Percentiles rank a stretch among this genome's conserved stretches.
These are phyloP conservation scores for Nemania sp. DNA, from an alignment of 2,329 filamentous ascomycete species.

Conservation along the genomic window DNA sequence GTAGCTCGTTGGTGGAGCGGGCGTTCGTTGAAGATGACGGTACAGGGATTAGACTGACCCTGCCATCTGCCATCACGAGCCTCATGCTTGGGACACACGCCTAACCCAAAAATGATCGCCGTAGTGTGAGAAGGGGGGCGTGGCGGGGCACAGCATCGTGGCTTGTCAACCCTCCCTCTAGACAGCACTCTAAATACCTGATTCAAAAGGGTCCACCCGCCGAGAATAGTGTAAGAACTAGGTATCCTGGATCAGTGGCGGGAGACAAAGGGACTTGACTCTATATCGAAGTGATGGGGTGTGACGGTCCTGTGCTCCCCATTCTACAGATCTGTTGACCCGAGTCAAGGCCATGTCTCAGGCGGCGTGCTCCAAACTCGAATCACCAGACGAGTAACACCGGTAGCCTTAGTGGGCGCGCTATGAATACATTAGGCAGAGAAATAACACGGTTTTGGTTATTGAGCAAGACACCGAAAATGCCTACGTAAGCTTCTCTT, in stretches of 20 bases:
- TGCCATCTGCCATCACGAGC: conserved; percentile 18
- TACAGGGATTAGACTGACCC: conserved; percentile 3
- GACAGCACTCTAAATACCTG: background rate
- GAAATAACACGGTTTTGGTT: background rate
- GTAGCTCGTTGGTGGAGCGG: conserved; percentile 6
- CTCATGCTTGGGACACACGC: conserved; percentile 14
- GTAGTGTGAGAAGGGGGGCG: conserved; percentile 2
- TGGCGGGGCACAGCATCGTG: conserved; percentile 19
- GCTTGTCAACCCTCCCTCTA: conserved; percentile 3
- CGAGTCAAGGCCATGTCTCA: conserved; percentile 13
- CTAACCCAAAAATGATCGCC: conserved; percentile 15
- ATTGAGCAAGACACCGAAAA: too few relatives aligned
- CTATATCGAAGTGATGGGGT: background rate
- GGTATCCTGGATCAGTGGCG: background rate
- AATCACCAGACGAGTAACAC: conserved; percentile 17
- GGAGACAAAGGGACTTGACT: background rate
- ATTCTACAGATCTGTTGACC: conserved; percentile 18
- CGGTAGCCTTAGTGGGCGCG: conserved; percentile 1
- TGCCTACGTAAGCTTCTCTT: background rate
- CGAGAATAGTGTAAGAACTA: background rate
- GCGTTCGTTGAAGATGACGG: conserved; percentile 15
- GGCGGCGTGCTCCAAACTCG: conserved; percentile 1
- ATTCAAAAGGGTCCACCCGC: background rate
- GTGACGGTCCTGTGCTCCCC: conserved; percentile 18
- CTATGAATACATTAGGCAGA: conserved; percentile 7